These are phyloP conservation scores for Aegilops bicornis DNA, from an alignment of 176 grass and related monocot genomes.

Conservation along the genomic window DNA sequence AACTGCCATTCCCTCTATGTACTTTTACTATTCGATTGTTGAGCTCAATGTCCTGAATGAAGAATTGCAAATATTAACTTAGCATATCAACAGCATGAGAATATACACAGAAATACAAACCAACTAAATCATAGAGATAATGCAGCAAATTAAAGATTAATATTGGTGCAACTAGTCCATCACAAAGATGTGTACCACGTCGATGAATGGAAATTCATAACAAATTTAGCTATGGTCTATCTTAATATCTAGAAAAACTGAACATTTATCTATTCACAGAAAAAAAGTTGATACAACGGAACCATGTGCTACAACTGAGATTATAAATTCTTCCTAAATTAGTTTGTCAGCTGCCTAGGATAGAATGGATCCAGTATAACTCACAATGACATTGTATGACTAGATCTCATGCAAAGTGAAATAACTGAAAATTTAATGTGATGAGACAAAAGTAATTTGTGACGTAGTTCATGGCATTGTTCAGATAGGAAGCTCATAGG, in stretches of 20 bases:
- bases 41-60: slow-evolving; percentile 81
- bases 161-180: neutral
- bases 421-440: neutral
- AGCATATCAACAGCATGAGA: slow-evolving; percentile 21
- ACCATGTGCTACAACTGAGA: neutral
- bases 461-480: slow-evolving; percentile 2
- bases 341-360: neutral
- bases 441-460: neutral
- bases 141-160: neutral
- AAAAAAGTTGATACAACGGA: neutral
- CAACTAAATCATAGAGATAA: neutral
- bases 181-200: neutral
- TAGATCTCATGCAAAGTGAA: slow-evolving; percentile 4
- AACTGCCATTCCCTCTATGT: slow-evolving; percentile 57
- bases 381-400: slow-evolving; percentile 8
- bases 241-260: slow-evolving; percentile 5
- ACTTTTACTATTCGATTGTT: slow-evolving; percentile 86
- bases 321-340: slow-evolving; percentile 6
- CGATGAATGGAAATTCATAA: neutral
- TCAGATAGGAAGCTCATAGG: neutral
- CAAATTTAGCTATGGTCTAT: neutral
- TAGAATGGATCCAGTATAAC: neutral
- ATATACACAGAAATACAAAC: slow-evolving; percentile 1
- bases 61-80: slow-evolving; percentile 31
- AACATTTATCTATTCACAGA: neutral